Percentiles rank a stretch among this genome's conserved stretches.
Evolutionary conservation across 306 rosid species (phyloP).

Genomic region (Sesbania bispinosa): DNA sequence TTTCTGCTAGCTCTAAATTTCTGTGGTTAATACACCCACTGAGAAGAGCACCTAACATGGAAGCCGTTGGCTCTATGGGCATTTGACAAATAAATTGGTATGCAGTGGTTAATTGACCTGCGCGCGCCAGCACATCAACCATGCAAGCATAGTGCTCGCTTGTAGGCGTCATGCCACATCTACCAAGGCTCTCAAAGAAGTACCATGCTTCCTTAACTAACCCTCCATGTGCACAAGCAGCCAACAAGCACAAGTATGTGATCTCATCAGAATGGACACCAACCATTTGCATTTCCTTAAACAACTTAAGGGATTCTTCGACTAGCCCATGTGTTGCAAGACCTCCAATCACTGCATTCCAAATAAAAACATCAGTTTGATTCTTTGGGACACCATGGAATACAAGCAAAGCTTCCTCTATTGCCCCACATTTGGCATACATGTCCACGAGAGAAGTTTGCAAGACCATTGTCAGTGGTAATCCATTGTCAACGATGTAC

Average conservation of each 20-base stretch:
- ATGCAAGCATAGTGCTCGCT: constrained; percentile 73
- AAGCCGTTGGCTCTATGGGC: constrained; percentile 60
- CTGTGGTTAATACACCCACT: constrained; percentile 69
- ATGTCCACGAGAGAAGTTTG: constrained; percentile 78
- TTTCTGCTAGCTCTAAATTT: constrained; percentile 59
- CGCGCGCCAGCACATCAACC: constrained; percentile 75
- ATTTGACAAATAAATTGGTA: constrained; percentile 60
- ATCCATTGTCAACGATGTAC: constrained; percentile 43
- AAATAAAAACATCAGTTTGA: constrained; percentile 59
- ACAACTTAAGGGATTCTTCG: constrained; percentile 48
- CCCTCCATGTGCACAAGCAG: constrained; percentile 80
- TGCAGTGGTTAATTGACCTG: constrained; percentile 57
- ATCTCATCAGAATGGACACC: constrained; percentile 66
- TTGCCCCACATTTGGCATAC: constrained; percentile 86
- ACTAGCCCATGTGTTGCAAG: constrained; percentile 72
- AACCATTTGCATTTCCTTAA: constrained; percentile 50
- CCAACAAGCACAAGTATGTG: constrained; percentile 73
- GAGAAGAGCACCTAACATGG: constrained; percentile 74
- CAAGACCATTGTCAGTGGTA: constrained; percentile 54
- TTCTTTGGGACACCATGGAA: constrained; percentile 39
- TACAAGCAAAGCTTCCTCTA: constrained; percentile 59
- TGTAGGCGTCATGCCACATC: constrained; percentile 48
- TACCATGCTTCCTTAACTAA: constrained; percentile 68
- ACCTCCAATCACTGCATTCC: constrained; percentile 86
- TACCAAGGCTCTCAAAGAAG: constrained; percentile 55